phyloP scores from a whole-genome alignment of 345 rosid species.

The Citrus trifoliata region DNA sequence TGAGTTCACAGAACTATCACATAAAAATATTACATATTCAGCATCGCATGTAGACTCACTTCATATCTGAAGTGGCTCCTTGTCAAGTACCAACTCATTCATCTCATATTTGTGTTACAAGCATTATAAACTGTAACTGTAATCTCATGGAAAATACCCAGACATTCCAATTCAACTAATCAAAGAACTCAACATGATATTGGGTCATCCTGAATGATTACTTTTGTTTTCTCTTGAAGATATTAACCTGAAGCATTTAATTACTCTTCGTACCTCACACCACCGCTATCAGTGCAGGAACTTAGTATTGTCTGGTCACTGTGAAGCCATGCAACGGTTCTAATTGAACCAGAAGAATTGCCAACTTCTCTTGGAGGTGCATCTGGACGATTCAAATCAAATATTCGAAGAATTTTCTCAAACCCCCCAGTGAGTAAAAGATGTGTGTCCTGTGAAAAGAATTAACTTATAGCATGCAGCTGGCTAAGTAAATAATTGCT shows the following conservation, averaged over 20 bases:
- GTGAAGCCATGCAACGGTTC: constrained; percentile 95
- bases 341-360: constrained; percentile 80
- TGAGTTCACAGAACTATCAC: background rate
- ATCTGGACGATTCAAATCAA: constrained; percentile 81
- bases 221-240: background rate
- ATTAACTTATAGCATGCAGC: background rate
- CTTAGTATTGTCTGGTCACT: constrained; percentile 92
- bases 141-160: background rate
- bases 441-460: constrained; percentile 64
- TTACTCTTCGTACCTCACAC: constrained; percentile 63
- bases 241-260: background rate
- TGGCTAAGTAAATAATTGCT: background rate
- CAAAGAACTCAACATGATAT: background rate
- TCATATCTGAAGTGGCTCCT: background rate
- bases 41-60: background rate
- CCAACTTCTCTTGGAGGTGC: constrained; percentile 89
- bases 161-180: constrained; percentile 1
- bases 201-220: background rate
- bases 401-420: constrained; percentile 88
- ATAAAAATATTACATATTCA: background rate
- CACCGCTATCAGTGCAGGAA: constrained; percentile 83
- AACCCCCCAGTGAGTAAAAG: constrained; percentile 89
- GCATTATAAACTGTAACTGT: background rate
- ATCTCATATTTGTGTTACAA: background rate
- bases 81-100: background rate